Base-by-base conservation (phyloP, 345 rosid genomes). In the Microcos paniculata region DNA sequence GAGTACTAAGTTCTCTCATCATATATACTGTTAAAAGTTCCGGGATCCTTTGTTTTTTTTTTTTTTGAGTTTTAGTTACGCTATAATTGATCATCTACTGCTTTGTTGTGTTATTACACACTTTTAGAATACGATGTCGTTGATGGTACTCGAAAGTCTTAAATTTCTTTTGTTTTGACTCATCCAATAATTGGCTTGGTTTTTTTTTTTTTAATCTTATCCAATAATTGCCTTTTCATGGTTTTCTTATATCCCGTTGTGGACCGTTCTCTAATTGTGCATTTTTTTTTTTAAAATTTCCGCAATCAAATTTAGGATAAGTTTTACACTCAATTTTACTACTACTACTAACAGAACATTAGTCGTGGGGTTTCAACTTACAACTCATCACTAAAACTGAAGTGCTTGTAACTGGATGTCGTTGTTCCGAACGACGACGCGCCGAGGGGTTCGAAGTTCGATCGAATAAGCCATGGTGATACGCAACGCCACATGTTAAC, bases 401-500 rank as follows among this genome's bases (percentile, higher is more conserved):
- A n/a, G n/a, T n/a, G n/a, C n/a, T 8, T 1, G 10, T 42, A 40
- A 40, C 11, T 42, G 9, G 45, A 42, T 42, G 45, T 42, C 40
- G 40, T 35, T 35, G 40, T 35, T 35, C 40, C 40, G 6, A n/a
- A n/a, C n/a, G n/a, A n/a, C n/a, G n/a, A n/a, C n/a, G n/a, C n/a
- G n/a, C n/a, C n/a, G n/a, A 3, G 52, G 45, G 46, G 28, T 3
- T 14, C 15, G 62, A 58, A n/a, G n/a, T n/a, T 24, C 16, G 24
- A 9, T 21, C 21, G 57, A 55, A 9, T 55, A 23, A 21, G 12
- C 28, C 9, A 16, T 28, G 35, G 42, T 48, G 57, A 0, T 6
- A 46, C n/a, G 10, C 52, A 11, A 56, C 65, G 65, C 75, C 65
- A 57, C 75, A 23, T 72, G 53, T 58, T 57, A 59, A 52, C 31